Conservation (phyloP, 1,284 basidiomycete genomes). For the Rhodotorula sp. region DNA sequence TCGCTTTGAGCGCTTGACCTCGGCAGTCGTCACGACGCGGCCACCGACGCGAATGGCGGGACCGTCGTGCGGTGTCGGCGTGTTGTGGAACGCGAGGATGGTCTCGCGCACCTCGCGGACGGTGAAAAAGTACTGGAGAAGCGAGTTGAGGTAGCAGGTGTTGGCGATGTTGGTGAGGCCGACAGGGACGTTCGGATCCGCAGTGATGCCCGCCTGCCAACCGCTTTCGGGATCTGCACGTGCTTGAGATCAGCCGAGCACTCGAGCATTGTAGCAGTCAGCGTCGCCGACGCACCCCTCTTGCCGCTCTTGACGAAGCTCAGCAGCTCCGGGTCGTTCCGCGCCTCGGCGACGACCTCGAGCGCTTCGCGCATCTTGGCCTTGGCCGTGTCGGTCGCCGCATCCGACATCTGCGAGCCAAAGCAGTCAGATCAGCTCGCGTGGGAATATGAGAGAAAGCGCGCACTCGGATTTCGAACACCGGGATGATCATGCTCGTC, state of each 20-base stretch:
- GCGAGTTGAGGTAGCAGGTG: conserved; percentile 87
- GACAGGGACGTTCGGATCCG: conserved; percentile 66
- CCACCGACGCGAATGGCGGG: conserved; percentile 72
- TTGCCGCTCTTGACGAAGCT: conserved; percentile 65
- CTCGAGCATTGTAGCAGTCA: not conserved
- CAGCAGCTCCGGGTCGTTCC: conserved; percentile 70
- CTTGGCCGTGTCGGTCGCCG: conserved; percentile 37
- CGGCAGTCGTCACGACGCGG: conserved; percentile 71
- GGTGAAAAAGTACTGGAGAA: conserved; percentile 93
- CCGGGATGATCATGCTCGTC: conserved; percentile 71
- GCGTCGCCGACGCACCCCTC: conserved; percentile 65
- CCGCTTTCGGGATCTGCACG: not conserved
- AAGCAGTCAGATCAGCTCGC: not conserved
- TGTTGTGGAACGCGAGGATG: conserved; percentile 60
- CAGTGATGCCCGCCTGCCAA: conserved; percentile 6
- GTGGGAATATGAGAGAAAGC: conserved; percentile 16
- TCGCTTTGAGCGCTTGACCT: conserved; percentile 77
- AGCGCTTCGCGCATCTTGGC: conserved; percentile 51
- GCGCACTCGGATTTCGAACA: conserved; percentile 71
- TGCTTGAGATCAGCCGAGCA: not conserved
- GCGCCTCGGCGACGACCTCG: conserved; percentile 59
- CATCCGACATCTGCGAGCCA: conserved; percentile 64
- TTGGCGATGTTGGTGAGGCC: conserved; percentile 91
- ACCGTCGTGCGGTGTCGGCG: conserved; percentile 49
- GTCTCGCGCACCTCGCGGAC: conserved; percentile 80